Conservation (phyloP, 202 grass and related monocot species). For the Zoysia matrella region DNA sequence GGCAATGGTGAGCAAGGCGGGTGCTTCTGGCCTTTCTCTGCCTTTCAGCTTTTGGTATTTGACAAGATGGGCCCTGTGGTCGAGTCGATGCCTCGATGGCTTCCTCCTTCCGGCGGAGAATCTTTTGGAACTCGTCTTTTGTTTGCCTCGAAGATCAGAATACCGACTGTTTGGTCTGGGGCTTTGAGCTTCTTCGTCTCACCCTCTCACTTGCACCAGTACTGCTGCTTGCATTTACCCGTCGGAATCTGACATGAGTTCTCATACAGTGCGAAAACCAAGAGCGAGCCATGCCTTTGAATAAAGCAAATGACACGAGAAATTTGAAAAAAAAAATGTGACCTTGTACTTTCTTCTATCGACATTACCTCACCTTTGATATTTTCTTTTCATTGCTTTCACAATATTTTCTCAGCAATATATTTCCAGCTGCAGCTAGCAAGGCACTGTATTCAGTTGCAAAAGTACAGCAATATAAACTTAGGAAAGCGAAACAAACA, state of each 20-base stretch:
- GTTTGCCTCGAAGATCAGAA: slow-evolving; percentile 29
- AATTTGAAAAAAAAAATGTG: too few species aligned
- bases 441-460: too few species aligned
- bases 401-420: too few species aligned
- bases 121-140: slow-evolving; percentile 59
- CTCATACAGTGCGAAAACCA: too few species aligned
- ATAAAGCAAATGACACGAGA: too few species aligned
- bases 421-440: too few species aligned
- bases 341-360: too few species aligned
- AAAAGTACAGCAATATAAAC: too few species aligned
- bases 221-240: slow-evolving; percentile 24
- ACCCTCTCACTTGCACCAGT: background rate
- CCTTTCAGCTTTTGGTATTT: slow-evolving; percentile 42
- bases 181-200: background rate
- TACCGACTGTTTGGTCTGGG: slow-evolving; percentile 18
- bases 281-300: too few species aligned
- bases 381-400: too few species aligned
- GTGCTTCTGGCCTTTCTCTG: slow-evolving; percentile 12
- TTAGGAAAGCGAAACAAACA: too few species aligned
- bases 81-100: slow-evolving; percentile 28
- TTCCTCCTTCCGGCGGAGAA: slow-evolving; percentile 59
- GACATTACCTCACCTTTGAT: too few species aligned
- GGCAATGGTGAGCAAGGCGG: background rate
- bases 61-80: slow-evolving; percentile 52
- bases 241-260: slow-evolving; percentile 33